A percentile compares a stretch with the other conserved stretches of the same genome.
These are phyloP conservation scores for Boletus rubropictus DNA, from an alignment of 768 basidiomycete species.

Conservation along the genomic window DNA sequence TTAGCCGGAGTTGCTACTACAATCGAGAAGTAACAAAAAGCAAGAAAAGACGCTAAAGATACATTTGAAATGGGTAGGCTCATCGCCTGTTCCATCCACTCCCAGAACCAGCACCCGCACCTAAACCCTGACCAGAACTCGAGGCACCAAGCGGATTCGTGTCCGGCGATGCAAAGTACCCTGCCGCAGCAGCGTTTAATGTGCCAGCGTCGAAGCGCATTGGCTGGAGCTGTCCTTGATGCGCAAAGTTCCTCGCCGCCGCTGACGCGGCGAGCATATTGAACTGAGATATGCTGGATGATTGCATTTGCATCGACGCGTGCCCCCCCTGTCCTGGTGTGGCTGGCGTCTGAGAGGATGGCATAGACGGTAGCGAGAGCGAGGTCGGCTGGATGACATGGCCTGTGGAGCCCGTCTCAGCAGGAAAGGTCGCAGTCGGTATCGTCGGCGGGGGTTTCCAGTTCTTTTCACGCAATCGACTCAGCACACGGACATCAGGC, in stretches of 20 bases:
- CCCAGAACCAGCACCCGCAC: background rate
- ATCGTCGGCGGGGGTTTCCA: constrained; percentile 48
- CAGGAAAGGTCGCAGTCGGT: constrained; percentile 2
- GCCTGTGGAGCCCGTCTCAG: background rate
- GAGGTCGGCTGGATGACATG: background rate
- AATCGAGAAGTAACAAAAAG: background rate
- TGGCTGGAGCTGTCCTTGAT: constrained; percentile 20
- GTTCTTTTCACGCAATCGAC: constrained; percentile 32
- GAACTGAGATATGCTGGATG: constrained; percentile 22
- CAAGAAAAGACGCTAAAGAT: constrained; percentile 1
- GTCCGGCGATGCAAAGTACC: constrained; percentile 20
- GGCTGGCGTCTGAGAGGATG: background rate
- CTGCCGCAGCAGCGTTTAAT: constrained; percentile 15
- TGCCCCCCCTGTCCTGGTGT: background rate
- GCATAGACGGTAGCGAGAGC: constrained; percentile 6
- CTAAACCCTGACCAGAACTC: constrained; percentile 2
- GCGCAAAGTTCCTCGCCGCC: constrained; percentile 22
- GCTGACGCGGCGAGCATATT: constrained; percentile 24
- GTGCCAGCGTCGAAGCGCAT: constrained; percentile 14
- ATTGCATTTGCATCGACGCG: background rate
- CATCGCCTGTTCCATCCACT: constrained; percentile 13
- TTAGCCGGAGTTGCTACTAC: background rate
- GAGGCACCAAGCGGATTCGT: constrained; percentile 9
- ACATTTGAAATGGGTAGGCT: background rate
- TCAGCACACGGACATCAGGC: background rate